These are phyloP conservation scores for Botrytis galanthina DNA, from an alignment of 2,329 filamentous ascomycete genomes.

Conservation along the genomic window DNA sequence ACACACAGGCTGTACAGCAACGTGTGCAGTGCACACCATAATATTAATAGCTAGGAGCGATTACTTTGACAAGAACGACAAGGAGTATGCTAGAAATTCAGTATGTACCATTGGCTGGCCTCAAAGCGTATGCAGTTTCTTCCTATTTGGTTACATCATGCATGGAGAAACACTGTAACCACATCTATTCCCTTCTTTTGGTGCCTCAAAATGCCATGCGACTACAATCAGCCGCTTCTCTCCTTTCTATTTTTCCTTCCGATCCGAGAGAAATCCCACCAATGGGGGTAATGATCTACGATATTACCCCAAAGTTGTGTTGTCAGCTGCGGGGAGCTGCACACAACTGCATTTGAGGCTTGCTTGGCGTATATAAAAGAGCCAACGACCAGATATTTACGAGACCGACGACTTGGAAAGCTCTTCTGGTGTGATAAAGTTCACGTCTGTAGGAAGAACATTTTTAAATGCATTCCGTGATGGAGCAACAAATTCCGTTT, in stretches of 20 bases:
- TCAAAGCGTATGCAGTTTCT: background rate
- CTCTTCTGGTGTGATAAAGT: background rate
- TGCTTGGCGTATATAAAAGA: slow-evolving; percentile 11
- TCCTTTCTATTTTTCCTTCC: background rate
- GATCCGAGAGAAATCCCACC: slow-evolving; percentile 10
- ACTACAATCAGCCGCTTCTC: background rate
- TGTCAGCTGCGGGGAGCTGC: slow-evolving; percentile 13
- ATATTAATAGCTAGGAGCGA: background rate
- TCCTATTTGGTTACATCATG: background rate
- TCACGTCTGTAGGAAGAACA: background rate
- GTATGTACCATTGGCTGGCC: too few species aligned
- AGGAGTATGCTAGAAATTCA: background rate
- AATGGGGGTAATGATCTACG: slow-evolving; percentile 4
- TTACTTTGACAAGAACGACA: background rate
- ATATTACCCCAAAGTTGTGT: background rate
- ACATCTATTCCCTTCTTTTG: background rate
- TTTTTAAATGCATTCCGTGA: background rate
- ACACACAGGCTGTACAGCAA: background rate
- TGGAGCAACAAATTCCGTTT: slow-evolving; percentile 7
- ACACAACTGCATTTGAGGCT: slow-evolving; percentile 2
- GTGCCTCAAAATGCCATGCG: background rate
- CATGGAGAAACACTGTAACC: background rate
- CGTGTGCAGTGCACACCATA: background rate
- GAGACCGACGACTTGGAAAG: background rate
- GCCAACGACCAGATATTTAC: background rate